Conservation (phyloP, 805 yeast genomes). For the Candida morakotiae region DNA sequence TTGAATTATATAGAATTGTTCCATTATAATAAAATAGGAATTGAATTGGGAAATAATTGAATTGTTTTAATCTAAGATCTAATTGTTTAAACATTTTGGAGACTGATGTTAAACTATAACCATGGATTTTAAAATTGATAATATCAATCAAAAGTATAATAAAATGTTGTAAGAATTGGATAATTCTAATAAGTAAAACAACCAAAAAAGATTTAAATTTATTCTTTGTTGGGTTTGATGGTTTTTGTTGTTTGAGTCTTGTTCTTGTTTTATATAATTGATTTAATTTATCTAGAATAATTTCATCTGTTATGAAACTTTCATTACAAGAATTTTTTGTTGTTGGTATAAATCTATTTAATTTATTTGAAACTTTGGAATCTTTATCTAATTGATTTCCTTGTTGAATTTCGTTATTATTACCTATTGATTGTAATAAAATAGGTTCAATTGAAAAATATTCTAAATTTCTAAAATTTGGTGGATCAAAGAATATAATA, state of each 20-base stretch:
- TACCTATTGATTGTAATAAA: slow-evolving; percentile 51
- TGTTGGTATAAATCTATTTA: slow-evolving; percentile 11
- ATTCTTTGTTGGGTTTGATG: background rate
- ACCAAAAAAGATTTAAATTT: background rate
- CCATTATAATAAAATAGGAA: slow-evolving; percentile 53
- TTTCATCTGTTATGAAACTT: slow-evolving; percentile 25
- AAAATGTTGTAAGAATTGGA: slow-evolving; percentile 5
- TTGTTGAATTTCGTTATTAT: slow-evolving; percentile 9
- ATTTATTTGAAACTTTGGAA: slow-evolving; percentile 16
- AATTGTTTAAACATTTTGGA: slow-evolving; percentile 75
- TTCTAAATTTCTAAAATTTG: slow-evolving; percentile 66
- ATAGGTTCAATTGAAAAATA: slow-evolving; percentile 76
- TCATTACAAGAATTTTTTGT: slow-evolving; percentile 6
- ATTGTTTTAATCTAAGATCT: slow-evolving; percentile 71
- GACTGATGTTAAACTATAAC: slow-evolving; percentile 30
- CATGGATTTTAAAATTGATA: slow-evolving; percentile 6
- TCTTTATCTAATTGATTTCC: slow-evolving; percentile 6
- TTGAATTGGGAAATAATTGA: slow-evolving; percentile 77
- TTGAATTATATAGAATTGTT: slow-evolving; percentile 30
- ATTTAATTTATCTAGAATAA: slow-evolving; percentile 30
- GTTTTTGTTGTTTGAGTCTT: background rate
- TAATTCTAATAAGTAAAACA: slow-evolving; percentile 1
- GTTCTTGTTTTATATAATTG: slow-evolving; percentile 15
- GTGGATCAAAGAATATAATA: slow-evolving; percentile 58
- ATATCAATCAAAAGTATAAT: slow-evolving; percentile 2